Evolutionary conservation across 2,329 filamentous ascomycete species (phyloP).

Genomic region (Fusarium irregulare): DNA sequence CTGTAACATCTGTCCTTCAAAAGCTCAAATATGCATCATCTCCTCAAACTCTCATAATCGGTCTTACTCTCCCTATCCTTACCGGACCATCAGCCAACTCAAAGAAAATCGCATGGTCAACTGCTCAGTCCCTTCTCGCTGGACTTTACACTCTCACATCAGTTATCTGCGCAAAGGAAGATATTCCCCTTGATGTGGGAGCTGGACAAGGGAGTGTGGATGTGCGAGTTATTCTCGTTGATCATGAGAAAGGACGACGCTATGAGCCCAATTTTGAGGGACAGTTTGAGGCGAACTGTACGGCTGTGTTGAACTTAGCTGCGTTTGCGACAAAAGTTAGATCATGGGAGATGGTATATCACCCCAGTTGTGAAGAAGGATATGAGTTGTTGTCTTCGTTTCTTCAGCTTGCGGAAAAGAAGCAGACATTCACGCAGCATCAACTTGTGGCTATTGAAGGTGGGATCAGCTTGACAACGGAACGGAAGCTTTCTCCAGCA

Average conservation of each 20-base stretch:
- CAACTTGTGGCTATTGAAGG: constrained; percentile 65
- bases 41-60: constrained; percentile 60
- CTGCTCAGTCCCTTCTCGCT: constrained; percentile 79
- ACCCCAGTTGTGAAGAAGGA: constrained; percentile 72
- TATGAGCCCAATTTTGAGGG: constrained; percentile 51
- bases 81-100: constrained; percentile 56
- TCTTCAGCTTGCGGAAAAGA: constrained; percentile 59
- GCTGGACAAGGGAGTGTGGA: constrained; percentile 76
- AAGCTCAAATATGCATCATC: constrained; percentile 54
- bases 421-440: constrained; percentile 59
- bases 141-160: constrained; percentile 83
- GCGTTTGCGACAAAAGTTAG: constrained; percentile 65
- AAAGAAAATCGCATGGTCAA: constrained; percentile 68
- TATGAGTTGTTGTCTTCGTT: constrained; percentile 66
- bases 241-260: constrained; percentile 61
- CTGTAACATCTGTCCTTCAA: constrained; percentile 65
- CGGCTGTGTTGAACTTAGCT: constrained; percentile 61
- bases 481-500: not conserved
- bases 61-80: constrained; percentile 72
- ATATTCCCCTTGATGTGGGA: constrained; percentile 68
- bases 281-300: constrained; percentile 57
- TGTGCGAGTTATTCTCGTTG: constrained; percentile 77
- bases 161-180: constrained; percentile 72
- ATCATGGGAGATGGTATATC: constrained; percentile 74
- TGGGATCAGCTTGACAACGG: constrained; percentile 58